A percentile compares a stretch with the other conserved stretches of the same genome.
These are phyloP conservation scores for Euphorbia tirucalli DNA, from an alignment of 345 rosid genomes.

Conservation along the genomic window DNA sequence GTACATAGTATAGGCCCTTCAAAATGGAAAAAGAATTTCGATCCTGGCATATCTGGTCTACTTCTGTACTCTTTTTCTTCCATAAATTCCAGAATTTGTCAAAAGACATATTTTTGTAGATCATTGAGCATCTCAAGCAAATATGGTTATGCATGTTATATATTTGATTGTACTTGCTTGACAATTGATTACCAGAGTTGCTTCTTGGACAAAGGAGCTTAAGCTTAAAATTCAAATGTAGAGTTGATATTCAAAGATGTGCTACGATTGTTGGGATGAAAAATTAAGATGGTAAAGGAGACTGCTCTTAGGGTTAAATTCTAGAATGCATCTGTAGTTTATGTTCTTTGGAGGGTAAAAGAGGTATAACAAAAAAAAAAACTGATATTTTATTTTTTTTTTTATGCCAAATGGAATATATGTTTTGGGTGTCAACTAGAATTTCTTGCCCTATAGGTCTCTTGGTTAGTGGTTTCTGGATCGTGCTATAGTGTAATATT, in stretches of 20 bases:
- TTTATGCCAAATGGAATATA: too few species aligned
- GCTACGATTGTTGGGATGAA: too few species aligned
- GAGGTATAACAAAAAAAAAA: too few species aligned
- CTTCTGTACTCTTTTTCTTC: too few species aligned
- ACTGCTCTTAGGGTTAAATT: background rate
- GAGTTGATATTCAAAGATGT: too few species aligned
- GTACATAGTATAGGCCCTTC: slow-evolving; percentile 3
- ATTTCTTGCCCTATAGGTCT: too few species aligned
- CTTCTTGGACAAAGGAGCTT: background rate
- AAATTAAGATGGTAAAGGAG: background rate
- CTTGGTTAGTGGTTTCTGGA: background rate
- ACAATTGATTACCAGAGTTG: background rate
- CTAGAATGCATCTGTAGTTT: too few species aligned
- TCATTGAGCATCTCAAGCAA: background rate
- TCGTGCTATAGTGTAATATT: background rate
- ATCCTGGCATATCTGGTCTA: background rate
- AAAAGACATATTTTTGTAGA: background rate
- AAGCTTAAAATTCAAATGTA: background rate
- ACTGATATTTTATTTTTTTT: too few species aligned
- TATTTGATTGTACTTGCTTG: background rate
- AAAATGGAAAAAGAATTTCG: background rate
- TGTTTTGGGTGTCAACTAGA: too few species aligned
- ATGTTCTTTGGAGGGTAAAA: too few species aligned
- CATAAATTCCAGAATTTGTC: background rate
- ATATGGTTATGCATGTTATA: background rate